Base-by-base conservation (phyloP, 108 stramenopile species). In the Fistulifera solaris region DNA sequence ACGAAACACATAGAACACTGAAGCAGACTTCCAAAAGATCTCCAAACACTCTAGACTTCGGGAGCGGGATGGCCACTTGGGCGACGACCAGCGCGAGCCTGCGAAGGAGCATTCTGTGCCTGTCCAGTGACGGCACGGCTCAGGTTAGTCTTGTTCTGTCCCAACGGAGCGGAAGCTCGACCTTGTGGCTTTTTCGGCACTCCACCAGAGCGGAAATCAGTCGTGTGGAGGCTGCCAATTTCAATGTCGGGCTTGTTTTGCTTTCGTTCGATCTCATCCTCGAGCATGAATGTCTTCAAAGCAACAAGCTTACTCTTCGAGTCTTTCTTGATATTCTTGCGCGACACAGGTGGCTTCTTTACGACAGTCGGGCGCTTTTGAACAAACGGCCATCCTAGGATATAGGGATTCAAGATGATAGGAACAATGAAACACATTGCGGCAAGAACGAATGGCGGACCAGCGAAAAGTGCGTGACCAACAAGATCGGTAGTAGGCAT, bases 381-480 rank as follows among this genome's bases (percentile, higher is more conserved):
- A 23, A 63, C 46, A 54, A 75, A 75, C 17, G 73, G 73, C 73
- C 75, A 76, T 17, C 75, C 75, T 19, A 70, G 58, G n/a, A 70
- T 59, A 39, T 46, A 70, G 2, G 75, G 75, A 54, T 76, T 76
- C 21, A 76, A 28, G 52, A 76, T 50, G 41, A 76, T 67, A 4
- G 75, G 75, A 40, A 66, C 52, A 22, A 70, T 26, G 31, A 70
- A 64, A 15, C 61, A 51, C 48, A 62, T 52, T 23, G 70, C 26
- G 7, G 75, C 68, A 24, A 76, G 52, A 40, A 70, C 57, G 1
- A 54, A 22, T 26, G 75, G 56, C 19, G 75, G 75, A 0, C 62
- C 75, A 40, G 62, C 65, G 48, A 76, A 76, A 23, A 75, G 56
- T 3, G 59, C 22, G 23, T 43, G 40, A 7, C 41, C 54, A 17